Evolutionary conservation across 2,329 filamentous ascomycete species (phyloP).

Genomic region (Daldinia sp.): DNA sequence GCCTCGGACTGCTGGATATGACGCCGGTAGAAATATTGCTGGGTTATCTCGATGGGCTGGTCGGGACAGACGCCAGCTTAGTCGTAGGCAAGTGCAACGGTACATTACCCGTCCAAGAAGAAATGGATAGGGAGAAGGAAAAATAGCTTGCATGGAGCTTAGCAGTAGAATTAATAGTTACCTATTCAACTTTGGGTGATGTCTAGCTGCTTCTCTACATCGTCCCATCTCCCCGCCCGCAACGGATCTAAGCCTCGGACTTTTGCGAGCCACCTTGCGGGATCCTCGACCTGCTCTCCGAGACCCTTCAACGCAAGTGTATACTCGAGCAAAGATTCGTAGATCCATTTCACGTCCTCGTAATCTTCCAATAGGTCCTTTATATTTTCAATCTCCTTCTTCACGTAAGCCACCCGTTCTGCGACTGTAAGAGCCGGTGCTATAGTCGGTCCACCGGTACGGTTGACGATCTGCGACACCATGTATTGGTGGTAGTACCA

Average conservation of each 20-base stretch:
- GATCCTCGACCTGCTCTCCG: constrained; percentile 54
- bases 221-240: constrained; percentile 77
- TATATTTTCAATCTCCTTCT: constrained; percentile 76
- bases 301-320: constrained; percentile 66
- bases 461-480: constrained; percentile 70
- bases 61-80: constrained; percentile 60
- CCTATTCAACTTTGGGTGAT: constrained; percentile 12
- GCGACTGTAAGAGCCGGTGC: constrained; percentile 67
- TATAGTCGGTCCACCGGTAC: constrained; percentile 63
- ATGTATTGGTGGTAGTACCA: constrained; percentile 98
- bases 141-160: constrained; percentile 1
- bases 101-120: constrained; percentile 28
- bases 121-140: not conserved
- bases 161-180: constrained; percentile 31
- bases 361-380: constrained; percentile 70
- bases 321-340: constrained; percentile 84
- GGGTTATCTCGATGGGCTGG: constrained; percentile 75
- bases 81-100: constrained; percentile 51
- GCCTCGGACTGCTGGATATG: constrained; percentile 75
- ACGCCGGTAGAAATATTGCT: constrained; percentile 70
- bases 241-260: constrained; percentile 77
- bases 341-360: constrained; percentile 75
- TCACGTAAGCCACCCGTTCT: constrained; percentile 72
- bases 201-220: constrained; percentile 62
- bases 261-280: constrained; percentile 68